Conservation (phyloP, 1,139 yeast species). For the Debaryomycetaceae sp. region DNA sequence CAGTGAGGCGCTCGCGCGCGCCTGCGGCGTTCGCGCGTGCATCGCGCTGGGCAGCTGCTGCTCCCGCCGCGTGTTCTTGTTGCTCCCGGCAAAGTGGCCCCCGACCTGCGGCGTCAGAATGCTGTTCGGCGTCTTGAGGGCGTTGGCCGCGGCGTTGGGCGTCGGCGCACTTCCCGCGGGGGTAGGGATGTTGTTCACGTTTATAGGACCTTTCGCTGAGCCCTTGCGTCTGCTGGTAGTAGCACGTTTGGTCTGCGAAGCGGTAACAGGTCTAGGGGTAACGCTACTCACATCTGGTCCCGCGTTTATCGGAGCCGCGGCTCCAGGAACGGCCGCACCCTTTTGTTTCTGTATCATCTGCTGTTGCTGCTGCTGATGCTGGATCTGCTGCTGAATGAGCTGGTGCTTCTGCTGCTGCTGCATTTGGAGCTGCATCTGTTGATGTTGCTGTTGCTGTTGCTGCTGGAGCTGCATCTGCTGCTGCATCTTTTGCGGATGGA, state of each 20-base stretch:
- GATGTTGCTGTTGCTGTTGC: conserved; percentile 7
- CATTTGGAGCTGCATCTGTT: conserved; percentile 5
- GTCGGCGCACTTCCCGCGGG: conserved; percentile 31
- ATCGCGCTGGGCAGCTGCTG: conserved; percentile 23
- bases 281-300: conserved; percentile 1
- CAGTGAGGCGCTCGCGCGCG: conserved; percentile 7
- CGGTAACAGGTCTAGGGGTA: conserved; percentile 6
- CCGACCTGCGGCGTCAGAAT: conserved; percentile 34
- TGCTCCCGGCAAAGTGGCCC: conserved; percentile 17
- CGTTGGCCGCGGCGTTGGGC: conserved; percentile 29
- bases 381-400: conserved; percentile 6
- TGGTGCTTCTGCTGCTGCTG: conserved; percentile 6
- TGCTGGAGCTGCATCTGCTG: conserved; percentile 3
- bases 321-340: conserved; percentile 4
- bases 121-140: conserved; percentile 36
- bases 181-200: conserved; percentile 17
- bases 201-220: conserved; percentile 11
- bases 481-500: conserved; percentile 3
- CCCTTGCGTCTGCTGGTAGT: conserved; percentile 16
- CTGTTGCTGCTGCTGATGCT: conserved; percentile 6
- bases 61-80: conserved; percentile 32
- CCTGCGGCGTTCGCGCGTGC: conserved; percentile 4
- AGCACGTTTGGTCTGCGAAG: conserved; percentile 9
- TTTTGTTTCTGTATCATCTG: conserved; percentile 5
- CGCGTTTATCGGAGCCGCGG: neutral